These are phyloP conservation scores for Ogataea pini DNA, from an alignment of 805 yeast species.

Conservation along the genomic window DNA sequence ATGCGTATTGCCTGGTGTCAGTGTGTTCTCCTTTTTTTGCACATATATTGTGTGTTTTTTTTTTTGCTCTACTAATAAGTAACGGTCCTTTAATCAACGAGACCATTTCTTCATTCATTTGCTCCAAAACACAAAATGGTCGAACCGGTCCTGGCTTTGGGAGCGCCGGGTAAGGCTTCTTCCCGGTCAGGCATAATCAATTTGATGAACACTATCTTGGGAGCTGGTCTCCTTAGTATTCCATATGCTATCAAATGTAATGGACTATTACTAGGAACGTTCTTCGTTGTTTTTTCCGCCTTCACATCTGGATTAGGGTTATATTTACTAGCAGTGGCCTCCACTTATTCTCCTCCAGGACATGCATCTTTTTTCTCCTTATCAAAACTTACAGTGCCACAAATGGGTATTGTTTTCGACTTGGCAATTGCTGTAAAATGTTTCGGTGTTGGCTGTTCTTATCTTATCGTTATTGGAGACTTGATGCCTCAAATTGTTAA, in stretches of 20 bases:
- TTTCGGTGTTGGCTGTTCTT: constrained; percentile 69
- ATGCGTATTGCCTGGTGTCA: too few relatives aligned
- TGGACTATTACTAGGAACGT: constrained; percentile 46
- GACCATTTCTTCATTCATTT: too few relatives aligned
- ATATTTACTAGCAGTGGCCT: constrained; percentile 58
- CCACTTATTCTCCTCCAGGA: constrained; percentile 55
- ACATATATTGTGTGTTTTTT: neutral
- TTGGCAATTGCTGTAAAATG: constrained; percentile 70
- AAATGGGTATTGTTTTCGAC: constrained; percentile 61
- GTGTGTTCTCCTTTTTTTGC: neutral
- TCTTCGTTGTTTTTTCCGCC: constrained; percentile 43
- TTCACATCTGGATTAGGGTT: constrained; percentile 58
- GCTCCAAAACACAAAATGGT: constrained; percentile 8
- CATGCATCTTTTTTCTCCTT: constrained; percentile 68
- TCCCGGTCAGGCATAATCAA: constrained; percentile 52
- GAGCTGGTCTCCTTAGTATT: constrained; percentile 72
- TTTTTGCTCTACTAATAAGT: too few relatives aligned
- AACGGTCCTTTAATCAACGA: too few relatives aligned
- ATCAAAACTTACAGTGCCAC: constrained; percentile 61
- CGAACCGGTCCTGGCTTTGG: constrained; percentile 1
- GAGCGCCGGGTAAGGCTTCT: constrained; percentile 27
- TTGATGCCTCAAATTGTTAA: constrained; percentile 60
- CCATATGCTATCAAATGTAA: constrained; percentile 63
- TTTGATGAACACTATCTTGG: constrained; percentile 55
- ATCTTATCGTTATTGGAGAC: constrained; percentile 70